Evolutionary conservation across 305 asterid genomes (phyloP), one percentile per base, ranked within the genome.

Genomic region (Fraxinus ornus): DNA sequence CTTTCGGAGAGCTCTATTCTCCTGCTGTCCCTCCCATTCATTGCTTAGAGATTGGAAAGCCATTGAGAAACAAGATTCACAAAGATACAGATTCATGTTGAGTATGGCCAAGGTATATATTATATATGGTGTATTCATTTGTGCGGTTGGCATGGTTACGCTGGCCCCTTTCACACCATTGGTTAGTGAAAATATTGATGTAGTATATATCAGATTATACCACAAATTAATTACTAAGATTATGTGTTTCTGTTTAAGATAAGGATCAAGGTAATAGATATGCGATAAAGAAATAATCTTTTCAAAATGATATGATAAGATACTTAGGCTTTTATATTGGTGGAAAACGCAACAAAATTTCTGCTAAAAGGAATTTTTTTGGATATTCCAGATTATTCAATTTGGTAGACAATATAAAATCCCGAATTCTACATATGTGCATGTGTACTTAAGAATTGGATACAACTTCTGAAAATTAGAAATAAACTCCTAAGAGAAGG

Each of bases 1-100:
- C 96, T 0, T 95, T 91, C 52, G 99, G 99, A 2, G 91, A 93
- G 83, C 85, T 94, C n/a, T 89, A 83, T 37, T 76, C 99, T 75
- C 98, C 97, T 2, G 83, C 95, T 0, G 68, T 90, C 19, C 99
- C 99, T 36, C 95, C 97, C 0, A 87, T 95, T 9, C 83, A 85
- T 3, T 95, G 99, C 60, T 77, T 95, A 36, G 91, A 86, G 75
- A 76, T 88, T 1, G 97, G 98, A 0, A 94, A 89, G 86, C 98
- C 98, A 22, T 36, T 94, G 66, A 87, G 89, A 79, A 94, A 88
- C 84, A 85, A 81, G 79, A 62, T 85, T 83, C 96, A 86, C 24
- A 92, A 91, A 49, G 95, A 92, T 74, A 88, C 89, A 26, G 95
- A 90, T 80, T 85, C 91, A 79, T 95, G 98, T 87, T 92, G 83